Evolutionary conservation across 2,329 filamentous ascomycete species (phyloP), one percentile per base, ranked within the genome.

Genomic region (Diaporthe ilicicola): DNA sequence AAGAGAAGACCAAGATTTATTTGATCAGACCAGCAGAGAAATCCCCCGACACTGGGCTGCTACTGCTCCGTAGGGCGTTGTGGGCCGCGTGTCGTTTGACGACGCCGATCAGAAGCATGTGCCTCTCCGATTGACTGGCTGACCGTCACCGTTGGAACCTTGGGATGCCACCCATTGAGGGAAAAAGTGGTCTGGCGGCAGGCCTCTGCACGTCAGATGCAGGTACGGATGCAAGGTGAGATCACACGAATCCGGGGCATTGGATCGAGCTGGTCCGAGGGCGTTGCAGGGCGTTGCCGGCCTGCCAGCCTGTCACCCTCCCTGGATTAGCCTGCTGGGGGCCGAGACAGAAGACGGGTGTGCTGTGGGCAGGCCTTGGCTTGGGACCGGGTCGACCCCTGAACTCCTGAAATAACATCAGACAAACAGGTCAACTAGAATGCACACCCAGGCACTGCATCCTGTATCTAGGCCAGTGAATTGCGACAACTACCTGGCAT

Each of bases 161-260:
- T 15, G 54, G 15, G 4, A 17, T 61, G 55, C 37, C 37, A 39
- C 13, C 37, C 13, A 39, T 48, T 62, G 56, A 62, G n/a, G n/a
- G n/a, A n/a, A n/a, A n/a, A n/a, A n/a, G n/a, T n/a, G n/a, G n/a
- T n/a, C n/a, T n/a, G n/a, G n/a, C 56, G 13, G 59, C 13, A 22
- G 59, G 42, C 19, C 42, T 34, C 59, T 64, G 59, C 59, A 64
- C 44, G 59, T 50, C 59, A 64, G 59, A 64, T 50, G 59, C 59
- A 62, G 59, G 59, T 64, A 64, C 44, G 17, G 59, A 64, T 50
- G 59, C 59, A 64, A 64, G 59, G 59, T 50, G 44, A 64, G 59
- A 64, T 37, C 27, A 50, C 29, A 44, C 59, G 44, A 37, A 64
- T 64, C 59, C 59, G 59, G 59, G 59, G 59, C 44, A 27, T 24